Conservation (phyloP, 2,329 filamentous ascomycete genomes). For the Cercospora sesami region DNA sequence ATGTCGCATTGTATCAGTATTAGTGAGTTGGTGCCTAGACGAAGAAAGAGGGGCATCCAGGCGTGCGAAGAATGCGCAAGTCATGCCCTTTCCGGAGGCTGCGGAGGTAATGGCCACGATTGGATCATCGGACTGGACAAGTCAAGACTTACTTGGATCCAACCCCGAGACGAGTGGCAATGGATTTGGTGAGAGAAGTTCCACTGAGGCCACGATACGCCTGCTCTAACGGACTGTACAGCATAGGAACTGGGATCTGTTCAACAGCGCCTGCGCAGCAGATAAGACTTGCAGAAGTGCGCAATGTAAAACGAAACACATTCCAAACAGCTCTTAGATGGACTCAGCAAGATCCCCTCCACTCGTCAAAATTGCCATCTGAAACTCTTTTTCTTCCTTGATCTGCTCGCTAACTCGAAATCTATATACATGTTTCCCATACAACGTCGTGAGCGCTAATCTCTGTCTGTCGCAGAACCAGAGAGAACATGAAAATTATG, state of each 20-base stretch:
- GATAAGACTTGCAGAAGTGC: too few species aligned
- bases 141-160: too few species aligned
- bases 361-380: background rate
- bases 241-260: background rate
- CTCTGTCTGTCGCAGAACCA: background rate
- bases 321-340: too few species aligned
- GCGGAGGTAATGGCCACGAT: too few species aligned
- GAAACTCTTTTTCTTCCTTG: background rate
- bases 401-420: slow-evolving; percentile 1
- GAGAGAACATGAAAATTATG: background rate
- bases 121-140: too few species aligned
- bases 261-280: background rate
- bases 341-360: background rate
- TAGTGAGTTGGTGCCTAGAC: too few species aligned
- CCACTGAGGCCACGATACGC: background rate
- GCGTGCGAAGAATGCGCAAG: background rate
- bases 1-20: background rate
- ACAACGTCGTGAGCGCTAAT: background rate
- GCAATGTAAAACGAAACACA: background rate
- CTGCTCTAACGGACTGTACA: background rate
- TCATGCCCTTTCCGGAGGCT: background rate
- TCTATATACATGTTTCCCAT: background rate
- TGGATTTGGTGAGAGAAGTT: background rate
- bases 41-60: background rate
- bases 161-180: too few species aligned